Conservation (phyloP, 306 rosid species). For the Cicer yamashitae region DNA sequence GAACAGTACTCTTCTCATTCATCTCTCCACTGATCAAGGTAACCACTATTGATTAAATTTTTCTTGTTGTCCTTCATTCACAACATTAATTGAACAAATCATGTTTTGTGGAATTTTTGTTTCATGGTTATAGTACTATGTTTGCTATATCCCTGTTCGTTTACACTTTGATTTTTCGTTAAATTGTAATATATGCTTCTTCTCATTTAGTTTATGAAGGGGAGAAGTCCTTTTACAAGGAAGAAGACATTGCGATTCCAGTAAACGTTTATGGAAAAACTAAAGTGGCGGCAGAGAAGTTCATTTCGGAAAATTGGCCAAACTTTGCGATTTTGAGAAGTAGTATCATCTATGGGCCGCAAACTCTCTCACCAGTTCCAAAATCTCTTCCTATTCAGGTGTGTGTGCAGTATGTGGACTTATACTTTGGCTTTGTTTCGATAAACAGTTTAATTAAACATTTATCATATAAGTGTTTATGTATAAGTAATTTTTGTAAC, state of each 20-base stretch:
- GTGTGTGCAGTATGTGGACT: conserved; percentile 9
- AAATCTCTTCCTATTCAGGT: conserved; percentile 98
- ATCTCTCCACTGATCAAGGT: conserved; percentile 97
- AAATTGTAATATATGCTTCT: conserved; percentile 43
- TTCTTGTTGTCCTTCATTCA: not conserved
- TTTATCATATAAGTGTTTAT: no score
- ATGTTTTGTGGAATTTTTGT: not conserved
- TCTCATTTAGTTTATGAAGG: conserved; percentile 83
- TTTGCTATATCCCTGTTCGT: conserved; percentile 13
- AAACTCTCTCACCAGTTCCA: conserved; percentile 80
- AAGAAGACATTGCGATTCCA: conserved; percentile 72
- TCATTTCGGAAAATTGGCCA: conserved; percentile 65
- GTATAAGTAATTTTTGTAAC: no score
- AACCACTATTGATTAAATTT: conserved; percentile 14
- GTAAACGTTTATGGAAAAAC: conserved; percentile 90
- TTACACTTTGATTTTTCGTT: conserved; percentile 32
- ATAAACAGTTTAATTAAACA: no score
- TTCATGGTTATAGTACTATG: conserved; percentile 18
- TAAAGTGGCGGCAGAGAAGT: conserved; percentile 78
- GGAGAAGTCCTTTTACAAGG: conserved; percentile 82
- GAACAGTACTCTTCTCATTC: conserved; percentile 63
- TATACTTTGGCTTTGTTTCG: not conserved
- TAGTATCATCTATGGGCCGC: conserved; percentile 94
- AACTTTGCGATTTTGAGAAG: conserved; percentile 89
- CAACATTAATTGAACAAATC: conserved; percentile 18